A percentile compares a stretch with the other conserved stretches of the same genome.
These are phyloP conservation scores for Wickerhamomyces alni DNA, from an alignment of 805 yeast species.

Conservation along the genomic window DNA sequence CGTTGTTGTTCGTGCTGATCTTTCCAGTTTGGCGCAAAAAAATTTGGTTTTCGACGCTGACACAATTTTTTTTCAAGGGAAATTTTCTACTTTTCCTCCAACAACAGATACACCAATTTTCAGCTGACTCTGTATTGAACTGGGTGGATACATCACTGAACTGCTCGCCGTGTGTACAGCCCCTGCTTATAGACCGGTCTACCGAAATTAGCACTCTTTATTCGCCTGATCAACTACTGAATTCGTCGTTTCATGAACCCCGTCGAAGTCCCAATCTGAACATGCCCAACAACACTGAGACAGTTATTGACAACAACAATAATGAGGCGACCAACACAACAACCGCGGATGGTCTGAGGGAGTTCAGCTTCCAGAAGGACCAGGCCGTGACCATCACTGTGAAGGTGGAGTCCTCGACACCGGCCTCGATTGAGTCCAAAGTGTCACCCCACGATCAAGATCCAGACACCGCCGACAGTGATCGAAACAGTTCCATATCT, in stretches of 20 bases:
- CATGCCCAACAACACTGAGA: background rate
- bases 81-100: background rate
- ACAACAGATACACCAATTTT: background rate
- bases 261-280: background rate
- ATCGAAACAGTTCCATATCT: background rate
- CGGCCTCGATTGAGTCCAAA: background rate
- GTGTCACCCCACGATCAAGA: background rate
- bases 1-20: background rate
- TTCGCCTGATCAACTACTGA: no score
- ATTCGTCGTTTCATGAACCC: background rate
- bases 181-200: no score
- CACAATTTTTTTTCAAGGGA: constrained; percentile 1
- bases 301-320: background rate
- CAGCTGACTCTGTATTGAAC: no score
- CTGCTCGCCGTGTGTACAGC: background rate
- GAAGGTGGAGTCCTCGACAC: background rate
- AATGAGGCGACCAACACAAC: background rate
- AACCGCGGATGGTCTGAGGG: background rate
- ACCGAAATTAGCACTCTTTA: no score
- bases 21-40: constrained; percentile 1
- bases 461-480: background rate
- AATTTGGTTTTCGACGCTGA: background rate
- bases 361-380: background rate
- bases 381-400: background rate
- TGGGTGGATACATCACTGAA: background rate